A percentile compares a stretch with the other conserved stretches of the same genome.
Conservation (phyloP, 148 eudicot species). For the Rhododendron vialii region DNA sequence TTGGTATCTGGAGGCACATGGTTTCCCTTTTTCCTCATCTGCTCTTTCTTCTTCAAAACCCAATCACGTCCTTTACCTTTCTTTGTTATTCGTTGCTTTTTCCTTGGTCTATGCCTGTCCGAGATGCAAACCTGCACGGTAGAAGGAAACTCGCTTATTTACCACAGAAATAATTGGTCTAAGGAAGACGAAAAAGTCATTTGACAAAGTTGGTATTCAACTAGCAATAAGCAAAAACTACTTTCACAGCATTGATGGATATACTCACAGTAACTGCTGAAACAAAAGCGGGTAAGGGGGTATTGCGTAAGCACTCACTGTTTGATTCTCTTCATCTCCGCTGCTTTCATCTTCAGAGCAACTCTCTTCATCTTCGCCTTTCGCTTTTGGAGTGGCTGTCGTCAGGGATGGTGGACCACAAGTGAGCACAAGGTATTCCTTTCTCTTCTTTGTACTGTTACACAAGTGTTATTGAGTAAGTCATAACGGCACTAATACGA, state of each 20-base stretch:
- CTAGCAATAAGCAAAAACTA: neutral
- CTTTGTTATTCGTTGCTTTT: constrained; percentile 54
- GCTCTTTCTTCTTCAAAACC: constrained; percentile 70
- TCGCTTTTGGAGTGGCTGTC: constrained; percentile 51
- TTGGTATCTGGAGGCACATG: constrained; percentile 63
- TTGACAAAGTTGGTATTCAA: neutral
- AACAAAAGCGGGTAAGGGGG: neutral
- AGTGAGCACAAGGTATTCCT: constrained; percentile 89
- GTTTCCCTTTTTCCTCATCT: constrained; percentile 67
- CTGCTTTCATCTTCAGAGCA: constrained; percentile 60
- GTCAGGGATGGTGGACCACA: constrained; percentile 85
- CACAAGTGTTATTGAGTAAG: neutral
- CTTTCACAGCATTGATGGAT: neutral
- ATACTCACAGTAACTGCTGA: neutral
- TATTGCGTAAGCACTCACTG: constrained; percentile 32
- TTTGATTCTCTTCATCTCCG: constrained; percentile 57
- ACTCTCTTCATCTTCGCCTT: constrained; percentile 62
- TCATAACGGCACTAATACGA: neutral
- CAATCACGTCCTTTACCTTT: constrained; percentile 57
- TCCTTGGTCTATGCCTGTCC: constrained; percentile 77
- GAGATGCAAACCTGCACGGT: constrained; percentile 48
- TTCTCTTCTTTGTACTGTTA: constrained; percentile 79
- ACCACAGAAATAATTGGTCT: neutral
- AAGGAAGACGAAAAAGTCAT: neutral
- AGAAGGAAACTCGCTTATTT: neutral